Percentiles rank a stretch among this genome's conserved stretches.
Conservation (phyloP, 2,329 filamentous ascomycete genomes). For the Aspergillus sp. region DNA sequence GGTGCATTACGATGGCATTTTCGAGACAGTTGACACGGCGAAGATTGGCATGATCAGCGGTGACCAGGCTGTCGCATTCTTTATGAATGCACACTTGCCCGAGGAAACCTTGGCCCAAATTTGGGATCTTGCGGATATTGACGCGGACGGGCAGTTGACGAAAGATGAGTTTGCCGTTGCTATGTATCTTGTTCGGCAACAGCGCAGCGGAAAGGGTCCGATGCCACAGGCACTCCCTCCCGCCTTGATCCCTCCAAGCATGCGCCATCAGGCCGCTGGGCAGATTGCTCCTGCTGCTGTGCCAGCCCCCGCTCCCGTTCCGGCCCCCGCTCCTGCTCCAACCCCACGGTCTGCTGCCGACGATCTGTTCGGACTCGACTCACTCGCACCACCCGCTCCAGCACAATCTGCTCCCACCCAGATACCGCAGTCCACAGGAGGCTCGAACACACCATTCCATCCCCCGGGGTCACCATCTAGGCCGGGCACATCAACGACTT, state of each 20-base stretch:
- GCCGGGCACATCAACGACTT: conserved; percentile 47
- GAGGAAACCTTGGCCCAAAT: conserved; percentile 90
- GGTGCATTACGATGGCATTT: conserved; percentile 79
- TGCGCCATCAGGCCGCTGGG: conserved; percentile 55
- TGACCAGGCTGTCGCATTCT: conserved; percentile 89
- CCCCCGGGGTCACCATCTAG: conserved; percentile 45
- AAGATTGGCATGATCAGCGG: conserved; percentile 82
- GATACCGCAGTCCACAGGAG: conserved; percentile 65
- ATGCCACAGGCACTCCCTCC: conserved; percentile 74
- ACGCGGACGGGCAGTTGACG: conserved; percentile 77
- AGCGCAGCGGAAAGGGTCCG: conserved; percentile 67
- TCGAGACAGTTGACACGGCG: conserved; percentile 73
- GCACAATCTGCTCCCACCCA: conserved; percentile 51
- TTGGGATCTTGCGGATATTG: conserved; percentile 95
- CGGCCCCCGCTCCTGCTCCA: conserved; percentile 45
- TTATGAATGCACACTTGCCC: conserved; percentile 83
- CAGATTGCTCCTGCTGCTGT: conserved; percentile 35
- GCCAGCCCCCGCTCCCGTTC: conserved; percentile 41
- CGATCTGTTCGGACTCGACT: conserved; percentile 88
- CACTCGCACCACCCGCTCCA: conserved; percentile 51
- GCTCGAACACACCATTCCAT: conserved; percentile 58
- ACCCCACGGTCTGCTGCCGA: conserved; percentile 77
- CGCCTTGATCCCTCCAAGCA: conserved; percentile 78
- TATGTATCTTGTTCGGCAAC: conserved; percentile 93
- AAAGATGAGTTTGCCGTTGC: conserved; percentile 93